These are phyloP conservation scores for Zelopaecilomyces penicillatus DNA, from an alignment of 2,329 filamentous ascomycete genomes.

Conservation along the genomic window DNA sequence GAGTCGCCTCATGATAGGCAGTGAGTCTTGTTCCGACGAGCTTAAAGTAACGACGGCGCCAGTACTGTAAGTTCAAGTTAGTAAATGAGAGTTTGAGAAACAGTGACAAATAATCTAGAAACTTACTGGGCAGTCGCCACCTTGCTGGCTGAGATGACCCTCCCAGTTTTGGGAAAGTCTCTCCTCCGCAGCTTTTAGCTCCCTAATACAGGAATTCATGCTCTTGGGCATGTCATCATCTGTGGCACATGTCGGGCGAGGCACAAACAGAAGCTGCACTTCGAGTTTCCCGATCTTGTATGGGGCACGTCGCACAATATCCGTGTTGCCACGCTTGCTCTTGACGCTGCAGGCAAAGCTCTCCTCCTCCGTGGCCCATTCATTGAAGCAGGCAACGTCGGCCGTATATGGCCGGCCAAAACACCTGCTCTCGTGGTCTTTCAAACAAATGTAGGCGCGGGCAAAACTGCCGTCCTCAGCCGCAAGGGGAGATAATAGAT, in stretches of 20 bases:
- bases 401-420: constrained; percentile 83
- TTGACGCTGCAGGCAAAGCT: constrained; percentile 77
- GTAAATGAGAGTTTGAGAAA: background rate
- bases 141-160: constrained; percentile 88
- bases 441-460: constrained; percentile 85
- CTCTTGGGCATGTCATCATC: constrained; percentile 99
- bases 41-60: constrained; percentile 96
- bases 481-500: constrained; percentile 76
- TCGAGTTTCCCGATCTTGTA: constrained; percentile 95
- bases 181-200: constrained; percentile 85
- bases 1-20: constrained; percentile 90
- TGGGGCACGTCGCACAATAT: constrained; percentile 72
- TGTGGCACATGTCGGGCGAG: constrained; percentile 73
- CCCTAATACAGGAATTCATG: constrained; percentile 92
- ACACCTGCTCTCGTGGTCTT: constrained; percentile 81
- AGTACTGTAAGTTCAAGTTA: constrained; percentile 54
- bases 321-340: constrained; percentile 73
- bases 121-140: constrained; percentile 93
- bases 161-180: constrained; percentile 72
- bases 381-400: constrained; percentile 93
- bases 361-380: constrained; percentile 89
- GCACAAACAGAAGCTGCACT: constrained; percentile 88
- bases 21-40: constrained; percentile 85
- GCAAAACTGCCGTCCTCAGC: constrained; percentile 91
- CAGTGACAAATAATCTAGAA: background rate